Conservation (phyloP, 75 land plant species). For the Isoetes taiwanensis region DNA sequence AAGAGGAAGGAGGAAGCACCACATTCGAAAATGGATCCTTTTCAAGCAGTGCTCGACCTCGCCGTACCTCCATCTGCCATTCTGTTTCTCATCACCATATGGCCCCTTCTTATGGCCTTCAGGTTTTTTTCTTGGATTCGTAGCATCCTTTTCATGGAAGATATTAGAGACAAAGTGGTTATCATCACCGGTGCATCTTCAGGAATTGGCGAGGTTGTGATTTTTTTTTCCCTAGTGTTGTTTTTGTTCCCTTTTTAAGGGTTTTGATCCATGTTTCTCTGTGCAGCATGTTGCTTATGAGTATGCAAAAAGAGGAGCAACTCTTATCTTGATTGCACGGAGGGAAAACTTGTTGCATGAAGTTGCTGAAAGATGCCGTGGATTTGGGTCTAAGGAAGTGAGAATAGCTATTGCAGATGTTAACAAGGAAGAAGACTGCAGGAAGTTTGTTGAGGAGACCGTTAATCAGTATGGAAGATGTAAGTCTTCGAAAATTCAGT, state of each 20-base stretch:
- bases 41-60: constrained; percentile 43
- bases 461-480: constrained; percentile 51
- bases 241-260: not conserved
- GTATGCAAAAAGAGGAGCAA: constrained; percentile 62
- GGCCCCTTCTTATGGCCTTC: constrained; percentile 57
- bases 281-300: constrained; percentile 74
- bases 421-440: constrained; percentile 72
- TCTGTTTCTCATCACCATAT: constrained; percentile 47
- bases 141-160: constrained; percentile 18
- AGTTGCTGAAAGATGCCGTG: constrained; percentile 46
- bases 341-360: constrained; percentile 44
- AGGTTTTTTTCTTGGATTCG: constrained; percentile 33
- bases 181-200: constrained; percentile 92
- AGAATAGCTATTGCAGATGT: constrained; percentile 62
- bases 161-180: constrained; percentile 67
- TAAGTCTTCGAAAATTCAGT: too few relatives aligned
- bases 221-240: not conserved
- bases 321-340: constrained; percentile 61
- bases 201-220: constrained; percentile 76
- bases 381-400: constrained; percentile 46
- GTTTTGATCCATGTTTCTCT: not conserved
- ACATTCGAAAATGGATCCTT: constrained; percentile 59
- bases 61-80: constrained; percentile 56
- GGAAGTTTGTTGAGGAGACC: constrained; percentile 48
- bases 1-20: too few relatives aligned